Conservation (phyloP, 2,329 filamentous ascomycete genomes). For the Penicillium sp. region DNA sequence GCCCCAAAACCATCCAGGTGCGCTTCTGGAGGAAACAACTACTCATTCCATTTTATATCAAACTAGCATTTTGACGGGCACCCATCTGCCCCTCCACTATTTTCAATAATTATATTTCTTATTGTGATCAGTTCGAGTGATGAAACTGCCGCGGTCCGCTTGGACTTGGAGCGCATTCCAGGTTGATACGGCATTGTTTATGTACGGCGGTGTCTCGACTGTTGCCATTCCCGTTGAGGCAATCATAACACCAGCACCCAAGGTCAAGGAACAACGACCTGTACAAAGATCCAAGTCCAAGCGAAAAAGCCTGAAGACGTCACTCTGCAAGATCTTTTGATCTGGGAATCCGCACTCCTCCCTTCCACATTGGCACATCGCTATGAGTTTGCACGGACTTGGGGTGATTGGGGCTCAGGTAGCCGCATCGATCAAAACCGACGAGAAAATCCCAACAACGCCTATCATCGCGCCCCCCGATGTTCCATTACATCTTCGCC, state of each 20-base stretch:
- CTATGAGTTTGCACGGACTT: slow-evolving; percentile 26
- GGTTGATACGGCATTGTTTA: slow-evolving; percentile 26
- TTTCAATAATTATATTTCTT: slow-evolving; percentile 1
- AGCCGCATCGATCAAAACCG: slow-evolving; percentile 23
- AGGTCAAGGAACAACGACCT: slow-evolving; percentile 1
- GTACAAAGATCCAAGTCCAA: slow-evolving; percentile 9
- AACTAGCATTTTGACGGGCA: neutral
- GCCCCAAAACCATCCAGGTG: neutral
- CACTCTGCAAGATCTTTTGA: slow-evolving; percentile 15
- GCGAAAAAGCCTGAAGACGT: slow-evolving; percentile 11
- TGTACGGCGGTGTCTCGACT: slow-evolving; percentile 21
- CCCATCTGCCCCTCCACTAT: neutral
- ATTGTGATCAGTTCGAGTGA: slow-evolving; percentile 11
- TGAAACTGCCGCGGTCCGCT: slow-evolving; percentile 16
- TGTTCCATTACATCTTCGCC: slow-evolving; percentile 22
- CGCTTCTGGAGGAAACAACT: slow-evolving; percentile 1
- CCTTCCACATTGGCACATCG: neutral
- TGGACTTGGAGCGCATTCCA: slow-evolving; percentile 25
- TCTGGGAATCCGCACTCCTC: neutral
- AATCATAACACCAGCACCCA: slow-evolving; percentile 10
- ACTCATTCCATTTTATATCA: neutral
- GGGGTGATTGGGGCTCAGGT: slow-evolving; percentile 28
- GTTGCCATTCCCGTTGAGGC: slow-evolving; percentile 16
- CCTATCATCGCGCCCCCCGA: slow-evolving; percentile 10
- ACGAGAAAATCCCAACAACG: slow-evolving; percentile 18